phyloP scores from a whole-genome alignment of 305 asterid genomes.

The Rubia tinctorum region DNA sequence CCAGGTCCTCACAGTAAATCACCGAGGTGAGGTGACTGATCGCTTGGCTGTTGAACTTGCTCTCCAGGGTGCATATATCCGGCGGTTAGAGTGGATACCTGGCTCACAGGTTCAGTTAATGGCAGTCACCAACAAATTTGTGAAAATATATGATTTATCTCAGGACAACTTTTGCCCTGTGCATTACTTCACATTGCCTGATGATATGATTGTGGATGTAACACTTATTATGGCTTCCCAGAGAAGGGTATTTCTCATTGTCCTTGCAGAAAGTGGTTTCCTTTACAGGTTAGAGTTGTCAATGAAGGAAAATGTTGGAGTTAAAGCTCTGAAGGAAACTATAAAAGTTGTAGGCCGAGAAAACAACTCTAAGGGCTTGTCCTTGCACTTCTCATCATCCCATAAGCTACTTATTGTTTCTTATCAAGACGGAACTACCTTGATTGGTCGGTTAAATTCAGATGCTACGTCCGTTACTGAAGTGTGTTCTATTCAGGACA shows the following conservation, averaged over 20 bases:
- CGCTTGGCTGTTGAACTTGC: constrained; percentile 97
- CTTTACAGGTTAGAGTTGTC: constrained; percentile 92
- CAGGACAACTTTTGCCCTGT: constrained; percentile 95
- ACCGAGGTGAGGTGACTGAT: constrained; percentile 98
- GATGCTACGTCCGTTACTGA: constrained; percentile 76
- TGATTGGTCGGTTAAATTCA: constrained; percentile 80
- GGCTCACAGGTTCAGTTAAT: constrained; percentile 98
- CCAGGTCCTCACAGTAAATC: constrained; percentile 93
- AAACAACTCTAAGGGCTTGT: constrained; percentile 62
- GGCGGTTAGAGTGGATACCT: constrained; percentile 95
- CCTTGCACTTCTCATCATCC: constrained; percentile 70
- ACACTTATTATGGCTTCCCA: constrained; percentile 77
- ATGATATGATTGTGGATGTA: constrained; percentile 81
- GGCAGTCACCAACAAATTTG: constrained; percentile 94
- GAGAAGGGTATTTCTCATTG: constrained; percentile 73
- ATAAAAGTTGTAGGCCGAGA: constrained; percentile 70
- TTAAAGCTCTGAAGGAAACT: constrained; percentile 76
- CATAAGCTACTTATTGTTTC: constrained; percentile 87
- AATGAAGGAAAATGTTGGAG: constrained; percentile 74
- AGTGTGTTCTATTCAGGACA: constrained; percentile 67
- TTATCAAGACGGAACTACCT: constrained; percentile 87
- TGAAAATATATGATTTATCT: constrained; percentile 91
- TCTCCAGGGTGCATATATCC: constrained; percentile 96
- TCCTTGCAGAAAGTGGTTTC: constrained; percentile 78
- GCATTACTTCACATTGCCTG: constrained; percentile 85